These are phyloP conservation scores for Pluteus cervinus DNA, from an alignment of 768 basidiomycete genomes.

Conservation along the genomic window DNA sequence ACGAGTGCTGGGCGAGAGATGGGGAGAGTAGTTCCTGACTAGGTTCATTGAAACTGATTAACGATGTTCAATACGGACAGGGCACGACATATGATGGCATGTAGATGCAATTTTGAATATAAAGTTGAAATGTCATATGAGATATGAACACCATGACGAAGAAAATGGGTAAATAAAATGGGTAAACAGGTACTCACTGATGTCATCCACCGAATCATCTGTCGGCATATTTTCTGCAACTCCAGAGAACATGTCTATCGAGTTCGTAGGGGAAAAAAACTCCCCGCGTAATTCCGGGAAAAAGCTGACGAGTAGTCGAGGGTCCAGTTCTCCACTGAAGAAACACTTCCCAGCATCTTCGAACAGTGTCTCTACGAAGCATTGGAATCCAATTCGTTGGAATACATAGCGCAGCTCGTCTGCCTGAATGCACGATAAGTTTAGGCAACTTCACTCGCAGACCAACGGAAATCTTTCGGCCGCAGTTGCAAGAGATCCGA, in stretches of 20 bases:
- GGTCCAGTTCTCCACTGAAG: constrained; percentile 77
- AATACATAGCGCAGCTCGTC: constrained; percentile 76
- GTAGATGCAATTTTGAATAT: too few relatives aligned
- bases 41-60: constrained; percentile 79
- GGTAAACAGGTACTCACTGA: constrained; percentile 60
- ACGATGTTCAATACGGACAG: constrained; percentile 8
- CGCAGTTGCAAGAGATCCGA: not conserved
- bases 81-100: constrained; percentile 21
- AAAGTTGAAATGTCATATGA: too few relatives aligned
- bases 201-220: constrained; percentile 70
- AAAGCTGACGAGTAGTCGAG: constrained; percentile 74
- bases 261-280: constrained; percentile 48
- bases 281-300: constrained; percentile 71
- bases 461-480: not conserved
- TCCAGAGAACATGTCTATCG: constrained; percentile 69
- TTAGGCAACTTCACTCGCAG: not conserved
- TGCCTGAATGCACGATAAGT: constrained; percentile 25
- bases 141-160: constrained; percentile 5
- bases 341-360: constrained; percentile 78
- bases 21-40: constrained; percentile 90
- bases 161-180: constrained; percentile 16
- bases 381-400: constrained; percentile 76
- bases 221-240: constrained; percentile 64
- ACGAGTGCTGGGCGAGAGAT: constrained; percentile 65
- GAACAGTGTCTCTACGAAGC: constrained; percentile 74